Base-by-base conservation (phyloP, 2,329 filamentous ascomycete species). In the Mycocentrospora acerina region DNA sequence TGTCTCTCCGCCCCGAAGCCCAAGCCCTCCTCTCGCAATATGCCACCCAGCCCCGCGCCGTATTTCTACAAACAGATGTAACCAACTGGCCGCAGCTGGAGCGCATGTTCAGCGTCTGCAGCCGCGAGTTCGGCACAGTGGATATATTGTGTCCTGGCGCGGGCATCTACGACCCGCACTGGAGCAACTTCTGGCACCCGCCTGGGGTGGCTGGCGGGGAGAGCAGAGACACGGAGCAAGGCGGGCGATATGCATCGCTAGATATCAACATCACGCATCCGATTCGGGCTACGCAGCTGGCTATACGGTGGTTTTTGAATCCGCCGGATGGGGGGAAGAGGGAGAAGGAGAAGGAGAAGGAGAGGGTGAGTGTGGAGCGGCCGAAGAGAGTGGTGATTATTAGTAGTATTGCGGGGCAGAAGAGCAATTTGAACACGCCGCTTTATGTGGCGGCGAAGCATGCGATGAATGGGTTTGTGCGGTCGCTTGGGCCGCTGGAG, bases 101-200 rank as follows among this genome's bases (percentile, higher is more conserved):
- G 5, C 30, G 28, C 35, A 62, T 68, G 47, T 69, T 71, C 46
- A 40, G 45, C 8, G 48, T 51, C 2, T 61, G 59, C 1, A 40
- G 44, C 13, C 28, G 40, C 14, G 51, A 59, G 32, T 70, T 70
- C 35, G 59, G 60, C 3, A 56, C 52, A 14, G 52, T 70, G 4
- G 73, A 77, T 39, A 69, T 77, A 29, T 68, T 75, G 11, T 74
- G 72, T 35, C 73, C 74, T 0, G 72, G 73, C 13, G 74, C 73
- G 3, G 73, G 74, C 5, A 60, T 76, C 17, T 76, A 68, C 59
- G 74, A 77, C 36, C 72, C 72, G 0, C 59, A 69, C 36, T 73
- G 66, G 56, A 65, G 57, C 38, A 75, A 73, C 53, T 76, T 75
- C 59, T 76, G 72, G 72, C 62, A 71, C 37, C 72, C 72, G 0